Base-by-base conservation (phyloP, 768 basidiomycete genomes). In the Kwoniella shandongensis region DNA sequence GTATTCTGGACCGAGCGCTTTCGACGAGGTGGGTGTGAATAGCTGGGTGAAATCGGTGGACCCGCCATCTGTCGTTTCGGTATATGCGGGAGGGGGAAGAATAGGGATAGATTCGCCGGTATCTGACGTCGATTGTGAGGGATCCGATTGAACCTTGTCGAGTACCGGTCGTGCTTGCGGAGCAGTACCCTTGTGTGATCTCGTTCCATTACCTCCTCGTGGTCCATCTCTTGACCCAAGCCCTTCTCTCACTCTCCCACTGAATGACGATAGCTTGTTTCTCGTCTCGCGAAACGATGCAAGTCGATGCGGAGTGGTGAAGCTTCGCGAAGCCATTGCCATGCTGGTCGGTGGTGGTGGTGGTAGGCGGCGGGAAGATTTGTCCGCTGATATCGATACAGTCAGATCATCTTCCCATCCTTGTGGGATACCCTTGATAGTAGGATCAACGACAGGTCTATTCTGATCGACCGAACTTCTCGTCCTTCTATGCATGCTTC, bases 351-450 rank as follows among this genome's bases (percentile, higher is more conserved):
- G 3, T 22, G 41, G 41, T 22, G 26, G 5, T 10, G 41, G 22
- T 54, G 42, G n/a, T 30, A 12, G 18, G 26, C 3, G 8, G 29
- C 44, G 11, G 51, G 6, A 8, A 22, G 17, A 35, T 3, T 15
- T 8, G 36, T 8, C 6, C 25, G 18, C 15, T 4, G 51, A 22
- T 22, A 57, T n/a, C 13, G 44, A 44, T 11, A 61, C 20, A 4
- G 44, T 26, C 1, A 48, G 39, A 41, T 66, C 65, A 51, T 63
- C 65, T 5, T 66, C 58, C 65, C 65, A 63, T 20, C 65, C 65
- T 46, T 66, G 65, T 8, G 65, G 61, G 17, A 63, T 45, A 17
- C 65, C 65, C 30, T 51, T 58, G 36, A 66, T 60, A 7, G 42
- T 25, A 10, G 65, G 54, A 32, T 66, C 65, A 1, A 66, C 58